These are phyloP conservation scores for Gentiana straminea DNA, from an alignment of 257 asterid genomes.

Conservation along the genomic window DNA sequence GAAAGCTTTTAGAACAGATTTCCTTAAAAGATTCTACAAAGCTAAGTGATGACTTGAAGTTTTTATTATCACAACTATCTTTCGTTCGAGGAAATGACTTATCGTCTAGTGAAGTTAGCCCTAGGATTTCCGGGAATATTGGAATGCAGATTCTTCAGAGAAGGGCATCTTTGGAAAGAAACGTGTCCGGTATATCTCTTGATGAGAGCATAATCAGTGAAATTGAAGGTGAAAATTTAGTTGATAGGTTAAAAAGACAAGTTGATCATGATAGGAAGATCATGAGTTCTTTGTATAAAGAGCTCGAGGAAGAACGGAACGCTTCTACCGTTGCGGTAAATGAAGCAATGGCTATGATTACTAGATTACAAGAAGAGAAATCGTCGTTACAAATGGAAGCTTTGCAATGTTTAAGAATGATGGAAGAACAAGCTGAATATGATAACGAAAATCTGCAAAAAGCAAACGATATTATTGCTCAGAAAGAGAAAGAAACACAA, in stretches of 20 bases:
- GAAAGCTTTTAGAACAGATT: conserved; percentile 62
- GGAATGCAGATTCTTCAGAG: conserved; percentile 52
- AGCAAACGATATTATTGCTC: conserved; percentile 39
- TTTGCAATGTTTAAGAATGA: conserved; percentile 60
- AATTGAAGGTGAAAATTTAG: conserved; percentile 69
- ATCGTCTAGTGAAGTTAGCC: conserved; percentile 38
- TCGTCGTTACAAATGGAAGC: conserved; percentile 84
- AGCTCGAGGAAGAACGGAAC: conserved; percentile 81
- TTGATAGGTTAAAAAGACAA: conserved; percentile 61
- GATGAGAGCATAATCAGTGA: conserved; percentile 68
- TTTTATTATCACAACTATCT: conserved; percentile 64
- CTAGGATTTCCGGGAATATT: conserved; percentile 41
- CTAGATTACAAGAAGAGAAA: conserved; percentile 84
- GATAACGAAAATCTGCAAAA: conserved; percentile 67
- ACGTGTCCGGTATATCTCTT: conserved; percentile 60
- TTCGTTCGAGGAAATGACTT: conserved; percentile 42
- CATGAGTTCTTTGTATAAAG: conserved; percentile 49
- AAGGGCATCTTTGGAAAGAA: conserved; percentile 78
- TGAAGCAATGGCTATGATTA: conserved; percentile 94
- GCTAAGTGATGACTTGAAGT: conserved; percentile 69
- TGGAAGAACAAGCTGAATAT: conserved; percentile 86
- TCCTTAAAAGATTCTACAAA: conserved; percentile 61
- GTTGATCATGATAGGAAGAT: conserved; percentile 66
- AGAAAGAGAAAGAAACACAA: conserved; percentile 53
- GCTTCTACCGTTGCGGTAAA: conserved; percentile 85